phyloP scores from a whole-genome alignment of 2,329 filamentous ascomycete genomes.

The Trichoderma afroharzianum region DNA sequence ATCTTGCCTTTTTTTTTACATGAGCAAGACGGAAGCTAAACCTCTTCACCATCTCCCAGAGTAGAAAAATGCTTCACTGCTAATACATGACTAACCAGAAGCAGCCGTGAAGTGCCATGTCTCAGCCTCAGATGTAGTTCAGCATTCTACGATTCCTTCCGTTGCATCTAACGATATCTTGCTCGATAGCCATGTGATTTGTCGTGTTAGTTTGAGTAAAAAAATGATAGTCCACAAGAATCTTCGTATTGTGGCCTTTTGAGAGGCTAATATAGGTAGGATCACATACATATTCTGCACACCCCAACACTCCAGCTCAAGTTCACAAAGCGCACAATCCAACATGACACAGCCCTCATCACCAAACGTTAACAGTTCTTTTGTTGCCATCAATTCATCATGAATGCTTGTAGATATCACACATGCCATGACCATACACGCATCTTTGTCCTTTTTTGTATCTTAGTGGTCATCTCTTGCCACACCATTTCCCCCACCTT shows the following conservation, averaged over 20 bases:
- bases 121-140: neutral
- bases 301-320: neutral
- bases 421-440: fast-evolving
- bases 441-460: neutral
- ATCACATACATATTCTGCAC: neutral
- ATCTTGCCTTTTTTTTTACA: too few relatives aligned
- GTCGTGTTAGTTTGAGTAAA: neutral
- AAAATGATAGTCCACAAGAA: neutral
- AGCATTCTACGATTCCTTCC: neutral
- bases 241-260: neutral
- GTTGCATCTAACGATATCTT: neutral
- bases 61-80: neutral
- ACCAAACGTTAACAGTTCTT: neutral
- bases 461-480: neutral
- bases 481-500: neutral
- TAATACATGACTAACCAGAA: neutral
- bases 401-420: neutral
- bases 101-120: neutral
- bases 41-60: neutral
- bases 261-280: neutral
- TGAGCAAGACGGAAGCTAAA: neutral
- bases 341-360: neutral
- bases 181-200: neutral
- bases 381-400: neutral
- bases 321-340: neutral